Percentiles rank a stretch among this genome's conserved stretches.
Evolutionary conservation across 2,329 filamentous ascomycete genomes (phyloP).

Genomic region (Corinectria fuckeliana): DNA sequence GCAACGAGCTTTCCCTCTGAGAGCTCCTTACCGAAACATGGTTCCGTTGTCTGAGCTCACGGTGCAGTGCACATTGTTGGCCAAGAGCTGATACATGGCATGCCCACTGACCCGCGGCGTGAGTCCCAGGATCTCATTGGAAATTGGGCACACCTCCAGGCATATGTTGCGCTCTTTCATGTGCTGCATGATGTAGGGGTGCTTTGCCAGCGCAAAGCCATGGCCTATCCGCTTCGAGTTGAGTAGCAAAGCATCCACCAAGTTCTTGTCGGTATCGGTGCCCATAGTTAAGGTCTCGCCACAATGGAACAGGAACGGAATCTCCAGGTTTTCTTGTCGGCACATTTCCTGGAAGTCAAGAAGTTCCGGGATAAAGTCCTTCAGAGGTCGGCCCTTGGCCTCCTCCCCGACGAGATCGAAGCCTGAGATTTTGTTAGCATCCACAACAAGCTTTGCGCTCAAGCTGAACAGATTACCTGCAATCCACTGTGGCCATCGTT

Average conservation of each 20-base stretch:
- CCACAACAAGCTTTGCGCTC: not conserved
- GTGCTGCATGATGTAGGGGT: slow-evolving; percentile 68
- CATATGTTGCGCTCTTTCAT: slow-evolving; percentile 71
- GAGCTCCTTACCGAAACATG: slow-evolving; percentile 65
- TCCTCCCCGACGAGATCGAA: slow-evolving; percentile 77
- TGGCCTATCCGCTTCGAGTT: slow-evolving; percentile 75
- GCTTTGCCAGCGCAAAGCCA: slow-evolving; percentile 72
- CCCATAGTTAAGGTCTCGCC: slow-evolving; percentile 76
- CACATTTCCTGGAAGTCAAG: slow-evolving; percentile 63
- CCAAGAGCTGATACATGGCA: slow-evolving; percentile 70
- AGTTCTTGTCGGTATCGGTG: slow-evolving; percentile 68
- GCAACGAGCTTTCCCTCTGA: not conserved
- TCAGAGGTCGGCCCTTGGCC: slow-evolving; percentile 63
- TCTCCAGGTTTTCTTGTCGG: slow-evolving; percentile 53
- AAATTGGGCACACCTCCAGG: slow-evolving; percentile 79
- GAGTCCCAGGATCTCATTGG: slow-evolving; percentile 76
- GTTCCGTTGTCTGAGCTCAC: slow-evolving; percentile 79
- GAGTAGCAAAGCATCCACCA: slow-evolving; percentile 71
- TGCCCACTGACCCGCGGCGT: slow-evolving; percentile 71
- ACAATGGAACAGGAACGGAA: slow-evolving; percentile 79
- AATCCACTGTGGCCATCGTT: slow-evolving; percentile 62
- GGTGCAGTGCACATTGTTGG: slow-evolving; percentile 76
- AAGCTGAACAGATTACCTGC: slow-evolving; percentile 59
- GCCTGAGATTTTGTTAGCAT: slow-evolving; percentile 48
- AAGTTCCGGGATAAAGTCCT: slow-evolving; percentile 61